Conservation (phyloP, 805 yeast genomes). For the Suhomyces vadensis region DNA sequence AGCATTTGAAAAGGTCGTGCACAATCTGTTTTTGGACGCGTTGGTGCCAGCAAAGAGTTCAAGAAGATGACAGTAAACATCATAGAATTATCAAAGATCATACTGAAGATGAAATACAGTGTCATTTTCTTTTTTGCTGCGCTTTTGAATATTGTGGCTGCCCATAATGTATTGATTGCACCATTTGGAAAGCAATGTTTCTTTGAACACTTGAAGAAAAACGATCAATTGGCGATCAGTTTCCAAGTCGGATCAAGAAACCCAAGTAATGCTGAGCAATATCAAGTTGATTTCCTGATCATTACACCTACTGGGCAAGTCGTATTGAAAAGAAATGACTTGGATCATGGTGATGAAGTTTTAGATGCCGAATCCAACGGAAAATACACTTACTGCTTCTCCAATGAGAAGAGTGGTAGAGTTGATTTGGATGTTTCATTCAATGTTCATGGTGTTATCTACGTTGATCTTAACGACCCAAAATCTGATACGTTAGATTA, state of each 20-base stretch:
- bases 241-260: slow-evolving; percentile 95
- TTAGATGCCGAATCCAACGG: slow-evolving; percentile 68
- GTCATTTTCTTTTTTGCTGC: slow-evolving; percentile 5
- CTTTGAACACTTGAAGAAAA: slow-evolving; percentile 75
- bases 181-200: slow-evolving; percentile 87
- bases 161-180: slow-evolving; percentile 82
- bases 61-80: background rate
- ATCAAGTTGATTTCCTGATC: slow-evolving; percentile 61
- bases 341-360: slow-evolving; percentile 79
- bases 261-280: slow-evolving; percentile 65
- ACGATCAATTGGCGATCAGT: slow-evolving; percentile 83
- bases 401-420: slow-evolving; percentile 74
- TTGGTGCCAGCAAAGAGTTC: slow-evolving; percentile 3
- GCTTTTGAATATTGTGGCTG: slow-evolving; percentile 25
- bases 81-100: background rate
- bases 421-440: slow-evolving; percentile 89
- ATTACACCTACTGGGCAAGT: slow-evolving; percentile 47
- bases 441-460: slow-evolving; percentile 91
- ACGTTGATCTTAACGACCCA: slow-evolving; percentile 76
- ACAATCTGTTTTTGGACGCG: slow-evolving; percentile 7
- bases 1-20: slow-evolving; percentile 6
- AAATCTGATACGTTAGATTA: slow-evolving; percentile 78
- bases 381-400: slow-evolving; percentile 84
- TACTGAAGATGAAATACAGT: slow-evolving; percentile 6
- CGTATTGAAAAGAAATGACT: slow-evolving; percentile 50